Conservation (phyloP, 2,329 filamentous ascomycete species). For the Pyrenochaeta sp. region DNA sequence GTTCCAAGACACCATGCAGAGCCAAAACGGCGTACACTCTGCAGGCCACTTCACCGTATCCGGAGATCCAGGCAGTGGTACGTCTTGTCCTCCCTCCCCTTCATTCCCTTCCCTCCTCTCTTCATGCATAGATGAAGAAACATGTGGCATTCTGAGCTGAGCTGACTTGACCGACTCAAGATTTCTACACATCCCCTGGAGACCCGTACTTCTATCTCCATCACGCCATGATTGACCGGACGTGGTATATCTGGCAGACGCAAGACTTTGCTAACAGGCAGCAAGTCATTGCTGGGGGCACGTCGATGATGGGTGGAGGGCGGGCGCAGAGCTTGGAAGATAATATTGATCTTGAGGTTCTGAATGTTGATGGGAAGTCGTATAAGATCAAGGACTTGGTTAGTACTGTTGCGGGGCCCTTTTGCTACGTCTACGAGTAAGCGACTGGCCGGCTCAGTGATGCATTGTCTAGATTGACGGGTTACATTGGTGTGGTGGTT, state of each 20-base stretch:
- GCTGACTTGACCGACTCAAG: too few relatives aligned
- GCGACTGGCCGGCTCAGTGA: too few relatives aligned
- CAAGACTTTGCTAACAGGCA: slow-evolving; percentile 50
- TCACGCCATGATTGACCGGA: slow-evolving; percentile 58
- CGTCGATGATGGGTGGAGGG: slow-evolving; percentile 49
- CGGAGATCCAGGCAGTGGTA: slow-evolving; percentile 54
- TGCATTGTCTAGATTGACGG: not conserved
- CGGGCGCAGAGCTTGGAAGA: slow-evolving; percentile 34
- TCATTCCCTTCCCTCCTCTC: not conserved
- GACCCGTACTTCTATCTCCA: slow-evolving; percentile 59
- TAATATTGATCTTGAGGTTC: slow-evolving; percentile 50
- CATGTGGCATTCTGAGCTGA: too few relatives aligned
- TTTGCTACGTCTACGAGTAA: slow-evolving; percentile 57
- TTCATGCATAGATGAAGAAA: too few relatives aligned
- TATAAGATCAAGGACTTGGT: slow-evolving; percentile 54
- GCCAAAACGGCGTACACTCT: slow-evolving; percentile 49
- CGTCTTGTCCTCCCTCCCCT: not conserved
- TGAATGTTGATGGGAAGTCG: slow-evolving; percentile 41
- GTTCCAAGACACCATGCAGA: slow-evolving; percentile 52
- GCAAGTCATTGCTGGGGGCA: slow-evolving; percentile 53
- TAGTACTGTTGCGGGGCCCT: slow-evolving; percentile 56
- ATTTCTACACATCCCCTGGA: slow-evolving; percentile 56
- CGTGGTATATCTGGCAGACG: slow-evolving; percentile 61
- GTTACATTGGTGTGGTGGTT: too few relatives aligned
- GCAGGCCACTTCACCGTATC: slow-evolving; percentile 56